A percentile compares a stretch with the other conserved stretches of the same genome.
These are phyloP conservation scores for Bipolaris oryzae DNA, from an alignment of 2,329 filamentous ascomycete genomes.

Conservation along the genomic window DNA sequence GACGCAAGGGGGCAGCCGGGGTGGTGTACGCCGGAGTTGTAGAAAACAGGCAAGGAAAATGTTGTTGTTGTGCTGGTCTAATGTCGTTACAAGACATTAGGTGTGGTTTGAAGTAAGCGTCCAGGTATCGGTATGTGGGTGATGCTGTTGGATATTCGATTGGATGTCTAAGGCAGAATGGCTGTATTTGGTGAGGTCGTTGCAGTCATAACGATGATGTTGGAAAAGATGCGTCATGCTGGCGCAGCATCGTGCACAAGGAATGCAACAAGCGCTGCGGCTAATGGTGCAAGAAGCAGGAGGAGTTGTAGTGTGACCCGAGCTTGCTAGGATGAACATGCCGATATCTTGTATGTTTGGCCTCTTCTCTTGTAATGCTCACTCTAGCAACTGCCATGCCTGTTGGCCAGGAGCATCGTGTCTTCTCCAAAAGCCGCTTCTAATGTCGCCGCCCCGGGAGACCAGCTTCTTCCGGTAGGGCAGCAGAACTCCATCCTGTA, in stretches of 20 bases:
- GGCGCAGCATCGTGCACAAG: neutral
- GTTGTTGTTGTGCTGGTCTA: neutral
- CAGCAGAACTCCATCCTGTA: conserved; percentile 7
- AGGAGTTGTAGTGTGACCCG: neutral
- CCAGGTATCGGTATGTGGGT: neutral
- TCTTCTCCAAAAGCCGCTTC: neutral
- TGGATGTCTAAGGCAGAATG: neutral
- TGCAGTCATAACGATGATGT: neutral
- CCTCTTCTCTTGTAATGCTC: neutral
- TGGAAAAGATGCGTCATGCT: neutral
- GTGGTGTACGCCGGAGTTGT: neutral
- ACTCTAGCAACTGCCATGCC: neutral
- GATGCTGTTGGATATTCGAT: neutral
- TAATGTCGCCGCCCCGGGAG: neutral
- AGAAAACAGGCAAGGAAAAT: neutral
- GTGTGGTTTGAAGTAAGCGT: too few relatives aligned
- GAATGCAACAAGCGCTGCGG: neutral
- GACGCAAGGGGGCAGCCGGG: neutral
- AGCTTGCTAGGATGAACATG: neutral
- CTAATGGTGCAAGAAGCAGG: neutral
- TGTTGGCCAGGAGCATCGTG: neutral
- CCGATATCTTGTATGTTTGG: neutral
- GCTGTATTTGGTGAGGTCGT: neutral
- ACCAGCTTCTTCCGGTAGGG: neutral
- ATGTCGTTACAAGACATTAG: conserved; percentile 3